These are phyloP conservation scores for Aureobasidium sp. DNA, from an alignment of 2,329 filamentous ascomycete species.

Conservation along the genomic window DNA sequence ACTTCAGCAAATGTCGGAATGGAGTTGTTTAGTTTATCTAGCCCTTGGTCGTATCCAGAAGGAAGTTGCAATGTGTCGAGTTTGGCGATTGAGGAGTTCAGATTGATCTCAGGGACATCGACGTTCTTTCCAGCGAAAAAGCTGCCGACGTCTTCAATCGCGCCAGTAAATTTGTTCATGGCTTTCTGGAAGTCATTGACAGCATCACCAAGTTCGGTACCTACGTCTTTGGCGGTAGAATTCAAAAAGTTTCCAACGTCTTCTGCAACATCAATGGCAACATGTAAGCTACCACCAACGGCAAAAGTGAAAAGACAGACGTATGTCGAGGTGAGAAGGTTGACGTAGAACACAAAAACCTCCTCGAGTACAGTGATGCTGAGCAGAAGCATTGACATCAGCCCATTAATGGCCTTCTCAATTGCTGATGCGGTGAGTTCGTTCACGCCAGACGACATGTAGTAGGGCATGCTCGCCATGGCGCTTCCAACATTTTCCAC, in stretches of 20 bases:
- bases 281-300: constrained; percentile 68
- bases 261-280: constrained; percentile 54
- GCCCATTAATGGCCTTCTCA: constrained; percentile 67
- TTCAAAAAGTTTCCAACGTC: constrained; percentile 54
- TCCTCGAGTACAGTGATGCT: constrained; percentile 76
- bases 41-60: constrained; percentile 55
- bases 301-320: constrained; percentile 80
- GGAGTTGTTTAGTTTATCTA: constrained; percentile 64
- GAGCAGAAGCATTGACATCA: constrained; percentile 71
- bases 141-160: constrained; percentile 34
- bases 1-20: constrained; percentile 79
- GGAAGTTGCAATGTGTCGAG: constrained; percentile 64
- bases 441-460: constrained; percentile 83
- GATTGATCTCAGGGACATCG: constrained; percentile 49
- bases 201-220: constrained; percentile 43
- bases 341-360: constrained; percentile 85
- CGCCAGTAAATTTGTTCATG: constrained; percentile 50
- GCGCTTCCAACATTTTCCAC: constrained; percentile 89
- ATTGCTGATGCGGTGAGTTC: constrained; percentile 71
- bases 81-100: constrained; percentile 54
- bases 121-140: constrained; percentile 31
- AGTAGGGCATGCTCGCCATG: constrained; percentile 98
- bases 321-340: constrained; percentile 84
- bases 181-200: constrained; percentile 34
- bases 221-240: constrained; percentile 48